Conservation (phyloP, 1,139 yeast genomes). For the Kodamaea alishanica region DNA sequence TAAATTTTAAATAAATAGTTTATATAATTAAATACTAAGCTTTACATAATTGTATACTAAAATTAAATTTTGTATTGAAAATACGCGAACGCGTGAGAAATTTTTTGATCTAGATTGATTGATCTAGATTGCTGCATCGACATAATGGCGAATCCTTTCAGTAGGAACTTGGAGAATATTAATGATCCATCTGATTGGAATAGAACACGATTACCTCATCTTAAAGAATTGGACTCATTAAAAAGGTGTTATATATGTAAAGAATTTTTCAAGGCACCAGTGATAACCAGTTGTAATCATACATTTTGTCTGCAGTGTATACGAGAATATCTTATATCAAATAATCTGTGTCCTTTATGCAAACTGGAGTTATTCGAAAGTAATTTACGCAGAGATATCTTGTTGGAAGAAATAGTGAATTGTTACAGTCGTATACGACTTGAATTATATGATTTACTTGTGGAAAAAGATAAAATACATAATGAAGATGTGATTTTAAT, state of each 20-base stretch:
- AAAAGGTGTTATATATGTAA: slow-evolving; percentile 90
- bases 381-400: slow-evolving; percentile 59
- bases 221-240: slow-evolving; percentile 63
- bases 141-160: too few species aligned
- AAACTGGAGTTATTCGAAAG: slow-evolving; percentile 69
- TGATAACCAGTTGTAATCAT: slow-evolving; percentile 81
- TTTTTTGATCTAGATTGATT: too few species aligned
- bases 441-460: slow-evolving; percentile 26
- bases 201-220: slow-evolving; percentile 47
- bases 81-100: too few species aligned
- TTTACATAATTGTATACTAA: too few species aligned
- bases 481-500: slow-evolving; percentile 18
- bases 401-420: slow-evolving; percentile 69
- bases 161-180: slow-evolving; percentile 21
- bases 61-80: too few species aligned
- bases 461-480: slow-evolving; percentile 3
- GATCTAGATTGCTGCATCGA: too few species aligned
- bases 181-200: slow-evolving; percentile 76
- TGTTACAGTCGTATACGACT: slow-evolving; percentile 50
- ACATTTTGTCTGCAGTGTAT: slow-evolving; percentile 91
- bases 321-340: slow-evolving; percentile 59
- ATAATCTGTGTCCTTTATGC: slow-evolving; percentile 77
- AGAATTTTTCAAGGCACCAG: slow-evolving; percentile 79
- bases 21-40: too few species aligned
- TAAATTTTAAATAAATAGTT: not conserved